Percentiles rank a stretch among this genome's conserved stretches.
These are phyloP conservation scores for Dissophora ornata DNA, from an alignment of 192 early-diverging fungal species.

Conservation along the genomic window DNA sequence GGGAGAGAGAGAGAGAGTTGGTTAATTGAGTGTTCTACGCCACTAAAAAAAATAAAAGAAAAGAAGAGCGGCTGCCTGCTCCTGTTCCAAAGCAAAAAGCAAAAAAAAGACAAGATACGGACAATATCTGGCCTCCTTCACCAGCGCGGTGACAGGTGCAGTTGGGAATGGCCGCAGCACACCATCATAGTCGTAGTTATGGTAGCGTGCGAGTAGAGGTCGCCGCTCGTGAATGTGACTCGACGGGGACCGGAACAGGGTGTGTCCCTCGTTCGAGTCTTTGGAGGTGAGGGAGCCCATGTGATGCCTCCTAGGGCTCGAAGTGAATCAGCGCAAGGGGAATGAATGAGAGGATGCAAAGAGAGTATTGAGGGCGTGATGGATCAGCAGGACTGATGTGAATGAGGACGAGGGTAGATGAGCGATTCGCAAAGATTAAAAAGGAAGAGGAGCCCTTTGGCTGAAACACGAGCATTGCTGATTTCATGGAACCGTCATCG, in stretches of 20 bases:
- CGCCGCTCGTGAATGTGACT: not conserved
- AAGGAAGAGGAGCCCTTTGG: too few relatives aligned
- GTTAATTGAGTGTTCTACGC: too few relatives aligned
- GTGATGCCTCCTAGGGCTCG: not conserved
- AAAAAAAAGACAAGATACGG: not conserved
- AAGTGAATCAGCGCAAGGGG: not conserved
- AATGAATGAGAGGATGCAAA: too few relatives aligned
- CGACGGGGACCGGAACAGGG: conserved; percentile 15
- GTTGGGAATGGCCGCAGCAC: conserved; percentile 36
- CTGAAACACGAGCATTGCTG: too few relatives aligned
- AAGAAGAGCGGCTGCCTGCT: too few relatives aligned
- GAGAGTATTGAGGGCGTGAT: too few relatives aligned
- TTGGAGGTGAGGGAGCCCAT: conserved; percentile 26
- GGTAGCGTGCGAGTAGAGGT: conserved; percentile 20
- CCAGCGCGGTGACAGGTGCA: conserved; percentile 38
- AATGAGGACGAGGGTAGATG: too few relatives aligned
- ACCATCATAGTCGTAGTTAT: conserved; percentile 17
- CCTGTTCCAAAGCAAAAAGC: conserved; percentile 7
- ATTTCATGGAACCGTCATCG: too few relatives aligned
- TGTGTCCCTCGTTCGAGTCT: conserved; percentile 1
- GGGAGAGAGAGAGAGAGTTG: too few relatives aligned
- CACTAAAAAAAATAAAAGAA: too few relatives aligned
- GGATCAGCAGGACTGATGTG: too few relatives aligned
- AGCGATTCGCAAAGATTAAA: too few relatives aligned
- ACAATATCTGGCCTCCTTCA: conserved; percentile 50